Evolutionary conservation across 2,329 filamentous ascomycete species (phyloP), one percentile per base, ranked within the genome.

Genomic region (Cladobotryum mycophilum): DNA sequence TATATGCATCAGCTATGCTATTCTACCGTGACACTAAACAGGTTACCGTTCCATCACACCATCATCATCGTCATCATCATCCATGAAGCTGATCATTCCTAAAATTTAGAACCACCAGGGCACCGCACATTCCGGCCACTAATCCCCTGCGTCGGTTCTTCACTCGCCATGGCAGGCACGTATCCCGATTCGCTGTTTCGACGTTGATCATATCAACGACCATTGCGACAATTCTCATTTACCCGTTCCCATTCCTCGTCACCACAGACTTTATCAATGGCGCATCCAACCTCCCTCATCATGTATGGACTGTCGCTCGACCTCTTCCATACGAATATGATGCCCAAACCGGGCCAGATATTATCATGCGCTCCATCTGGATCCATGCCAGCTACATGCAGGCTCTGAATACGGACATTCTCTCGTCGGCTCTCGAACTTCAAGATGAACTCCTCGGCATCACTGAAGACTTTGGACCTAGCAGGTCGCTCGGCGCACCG

Each of bases 331-430:
- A 79, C 44, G 72, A 72, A 48, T 78, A 79, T 44, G 72, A 72
- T 48, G 67, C 69, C 4, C 62, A 69, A 22, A 71, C 74, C 41
- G 69, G 74, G 48, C 78, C 84, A 4, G 86, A 92, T 64, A 82
- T 92, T n/a, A 81, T 87, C 50, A 86, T 92, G 81, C 85, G 86
- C 57, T 88, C 88, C 51, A 79, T 89, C 50, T 92, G 88, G 88
- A 78, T 92, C 14, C 86, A 91, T 61, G 86, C 86, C 55, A 85
- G 80, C 64, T 90, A 90, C 62, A 91, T 91, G 84, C 76, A 83
- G 60, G 88, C 86, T 11, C 74, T 92, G 35, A 75, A 87, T 45
- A 75, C 75, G 47, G 72, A 82, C 6, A 76, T 91, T 11, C 71
- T 92, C 41, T 71, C 79, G 33, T 77, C 80, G 41, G 86, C 86